Evolutionary conservation across 352 stramenopile genomes (phyloP), one percentile per base, ranked within the genome.

Genomic region (Pythium sp.): DNA sequence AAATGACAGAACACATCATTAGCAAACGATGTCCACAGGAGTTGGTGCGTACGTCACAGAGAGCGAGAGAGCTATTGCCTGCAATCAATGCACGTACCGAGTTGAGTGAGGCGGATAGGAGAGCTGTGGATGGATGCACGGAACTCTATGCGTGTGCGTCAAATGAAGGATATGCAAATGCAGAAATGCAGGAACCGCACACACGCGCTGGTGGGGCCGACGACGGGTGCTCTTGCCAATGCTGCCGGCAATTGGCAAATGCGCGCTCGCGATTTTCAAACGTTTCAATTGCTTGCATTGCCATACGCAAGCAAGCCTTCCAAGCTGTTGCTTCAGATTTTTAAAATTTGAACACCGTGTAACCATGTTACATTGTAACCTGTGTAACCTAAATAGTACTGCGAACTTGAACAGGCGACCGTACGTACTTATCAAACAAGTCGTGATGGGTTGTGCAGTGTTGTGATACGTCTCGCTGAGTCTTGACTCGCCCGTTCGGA

Each of bases 221-320:
- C 26, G 54, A 36, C 30, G 26, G 5, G 24, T 7, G 28, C 54
- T 59, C 54, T n/a, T 46, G 55, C 30, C 55, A 22, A 18, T 36
- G 55, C 55, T n/a, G 55, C 55, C 24, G 15, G 54, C 54, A 59
- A 61, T 61, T 46, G 55, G 30, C 55, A 46, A 61, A 28, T 46
- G 55, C 55, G 15, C 28, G 36, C 7, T 59, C 55, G 24, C 26
- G 22, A 47, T 58, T 65, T 65, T 65, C 60, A 65, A 65, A 65
- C 60, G 28, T 30, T 51, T 51, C 43, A 51, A n/a, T n/a, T n/a
- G n/a, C n/a, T n/a, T n/a, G n/a, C n/a, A 51, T 51, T 22, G 41
- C 12, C 22, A 22, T 14, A 26, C 41, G 58, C 14, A 56, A 36
- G 24, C 36, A 43, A 43, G 15, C n/a, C n/a, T 18, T 18, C 3